Base-by-base conservation (phyloP, 441 rosid species). In the Pelargonium citronellum region DNA sequence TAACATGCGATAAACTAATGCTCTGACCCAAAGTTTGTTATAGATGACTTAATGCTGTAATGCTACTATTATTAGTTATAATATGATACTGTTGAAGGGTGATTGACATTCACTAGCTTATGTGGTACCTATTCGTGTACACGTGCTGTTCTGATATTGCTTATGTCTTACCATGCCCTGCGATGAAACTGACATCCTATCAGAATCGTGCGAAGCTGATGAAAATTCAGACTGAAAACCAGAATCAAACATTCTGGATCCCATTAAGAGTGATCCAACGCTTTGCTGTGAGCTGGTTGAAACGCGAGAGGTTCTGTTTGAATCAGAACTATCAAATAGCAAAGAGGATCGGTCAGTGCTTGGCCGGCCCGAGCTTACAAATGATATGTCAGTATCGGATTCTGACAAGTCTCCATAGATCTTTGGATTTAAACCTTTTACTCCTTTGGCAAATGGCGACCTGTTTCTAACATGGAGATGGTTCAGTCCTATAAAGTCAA, bases 351-450 rank as follows among this genome's bases (percentile, higher is more conserved):
- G 81, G 16, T 91, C 92, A 4, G 85, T 84, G 87, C 97, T 95
- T 58, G 95, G 87, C 75, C 96, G 74, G 24, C 81, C 86, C 0
- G 97, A 89, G 85, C 88, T 89, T 64, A 90, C 82, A 74, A 86
- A 88, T 43, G 97, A 86, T 77, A 92, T 85, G 67, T 95, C 97
- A 3, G 86, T 77, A n/a, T 89, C 96, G 2, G 86, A 39, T 65
- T 94, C 99, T 66, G 85, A 68, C 37, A 85, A 78, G 62, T 89
- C 90, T 8, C 62, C 69, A 6, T 78, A 79, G 24, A 87, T 69
- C 73, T 80, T 86, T 46, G 66, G 71, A 22, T 69, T 34, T 22
- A 71, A 55, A 30, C 71, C 78, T 72, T 74, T 58, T 16, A 83
- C 77, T 67, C 69, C 73, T 77, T 81, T 77, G 27, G 73, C 77